These are phyloP conservation scores for Penicillium atrosanguineum DNA, from an alignment of 495 filamentous ascomycete species.

Conservation along the genomic window DNA sequence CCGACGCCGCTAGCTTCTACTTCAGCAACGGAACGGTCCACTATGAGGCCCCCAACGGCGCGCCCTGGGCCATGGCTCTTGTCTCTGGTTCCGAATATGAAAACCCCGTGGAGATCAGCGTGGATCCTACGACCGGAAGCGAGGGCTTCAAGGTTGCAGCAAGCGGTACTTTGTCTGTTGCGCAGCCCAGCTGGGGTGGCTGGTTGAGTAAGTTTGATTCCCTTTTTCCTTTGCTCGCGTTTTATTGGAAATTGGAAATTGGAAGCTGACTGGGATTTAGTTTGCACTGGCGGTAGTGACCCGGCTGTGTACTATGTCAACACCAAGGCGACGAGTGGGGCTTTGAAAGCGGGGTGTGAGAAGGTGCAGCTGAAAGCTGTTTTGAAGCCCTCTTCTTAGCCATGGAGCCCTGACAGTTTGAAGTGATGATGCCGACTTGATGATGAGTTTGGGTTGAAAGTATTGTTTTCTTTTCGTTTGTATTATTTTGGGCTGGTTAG, in stretches of 20 bases:
- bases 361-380: slow-evolving; percentile 6
- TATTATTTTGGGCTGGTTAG: background rate
- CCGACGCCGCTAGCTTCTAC: slow-evolving; percentile 15
- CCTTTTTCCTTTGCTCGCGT: background rate
- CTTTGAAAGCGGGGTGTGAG: slow-evolving; percentile 7
- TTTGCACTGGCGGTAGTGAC: slow-evolving; percentile 1
- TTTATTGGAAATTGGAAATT: background rate
- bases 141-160: slow-evolving; percentile 27
- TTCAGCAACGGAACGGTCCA: slow-evolving; percentile 16
- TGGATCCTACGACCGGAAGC: slow-evolving; percentile 21
- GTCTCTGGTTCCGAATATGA: slow-evolving; percentile 10
- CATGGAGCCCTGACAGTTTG: background rate
- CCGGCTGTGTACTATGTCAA: slow-evolving; percentile 7
- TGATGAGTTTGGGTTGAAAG: no score
- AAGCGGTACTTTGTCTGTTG: slow-evolving; percentile 20
- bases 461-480: background rate
- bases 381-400: slow-evolving; percentile 2
- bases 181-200: slow-evolving; percentile 25
- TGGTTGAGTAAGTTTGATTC: slow-evolving; percentile 35
- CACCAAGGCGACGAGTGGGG: background rate
- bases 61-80: slow-evolving; percentile 19
- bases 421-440: background rate
- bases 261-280: slow-evolving; percentile 4
- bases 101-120: slow-evolving; percentile 18
- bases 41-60: slow-evolving; percentile 9